Evolutionary conservation across 2,329 filamentous ascomycete species (phyloP), one percentile per base, ranked within the genome.

Genomic region (Aureobasidium sp.): DNA sequence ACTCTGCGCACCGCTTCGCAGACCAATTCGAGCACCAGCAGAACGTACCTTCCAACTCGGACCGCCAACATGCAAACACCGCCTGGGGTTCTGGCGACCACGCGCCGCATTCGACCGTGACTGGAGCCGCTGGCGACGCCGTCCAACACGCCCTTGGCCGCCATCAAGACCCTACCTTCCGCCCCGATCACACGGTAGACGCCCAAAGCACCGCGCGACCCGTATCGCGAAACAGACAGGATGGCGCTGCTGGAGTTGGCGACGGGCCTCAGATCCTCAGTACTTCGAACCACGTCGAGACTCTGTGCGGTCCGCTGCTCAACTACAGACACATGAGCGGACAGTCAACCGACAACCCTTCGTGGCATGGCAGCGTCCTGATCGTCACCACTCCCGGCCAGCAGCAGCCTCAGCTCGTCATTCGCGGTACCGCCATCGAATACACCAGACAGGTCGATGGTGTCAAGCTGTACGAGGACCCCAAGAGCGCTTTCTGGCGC

Each of bases 351-450:
- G 71, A 74, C 29, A 69, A 67, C 51, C 76, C 77, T 40, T 75
- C 74, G 42, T 97, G 93, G 92, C 79, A 89, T 67, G 92, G 93
- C 61, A 95, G 90, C 71, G 88, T 95, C 8, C 77, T 96, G 67
- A 77, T 96, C 53, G 90, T 96, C 57, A 88, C 87, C 17, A 85
- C 81, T 55, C 88, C 90, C 4, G 88, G 88, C 25, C 84, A 83
- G 68, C 76, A 78, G 21, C 81, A 83, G 63, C 79, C 81, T 0
- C 76, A 81, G 64, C 84, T 95, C 42, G 78, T 79, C 27, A 73
- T 93, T 65, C 74, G 71, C 17, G 74, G 75, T 19, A 75, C 74
- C 35, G 47, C 66, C 67, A 51, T 73, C 70, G 53, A 72, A 68
- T 38, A 65, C 68, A 50, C 65, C 57, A 67, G 37, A 10, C 71